A percentile compares a stretch with the other conserved stretches of the same genome.
These are phyloP conservation scores for Medicago truncatula DNA, from an alignment of 306 rosid genomes.

Conservation along the genomic window DNA sequence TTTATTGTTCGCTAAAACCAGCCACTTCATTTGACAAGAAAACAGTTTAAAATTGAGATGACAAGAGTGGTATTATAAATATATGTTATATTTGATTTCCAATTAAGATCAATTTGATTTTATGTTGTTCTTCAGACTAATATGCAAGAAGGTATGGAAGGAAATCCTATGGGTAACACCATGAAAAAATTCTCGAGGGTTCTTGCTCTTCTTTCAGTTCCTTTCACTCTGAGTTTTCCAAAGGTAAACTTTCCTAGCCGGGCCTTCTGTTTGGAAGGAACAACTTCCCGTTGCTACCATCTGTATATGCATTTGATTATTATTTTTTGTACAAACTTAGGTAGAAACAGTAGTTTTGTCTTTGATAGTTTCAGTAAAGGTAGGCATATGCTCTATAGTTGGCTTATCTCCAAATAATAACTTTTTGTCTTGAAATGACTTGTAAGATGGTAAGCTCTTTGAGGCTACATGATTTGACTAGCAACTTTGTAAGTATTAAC, in stretches of 20 bases:
- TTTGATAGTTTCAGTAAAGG: neutral
- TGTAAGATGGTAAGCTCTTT: neutral
- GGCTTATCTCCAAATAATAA: neutral
- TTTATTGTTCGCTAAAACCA: neutral
- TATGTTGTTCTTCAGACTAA: slow-evolving; percentile 60
- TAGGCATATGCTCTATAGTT: slow-evolving; percentile 27
- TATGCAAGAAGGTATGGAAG: slow-evolving; percentile 95
- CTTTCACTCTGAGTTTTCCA: slow-evolving; percentile 82
- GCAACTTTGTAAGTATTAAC: neutral
- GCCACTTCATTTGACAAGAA: neutral
- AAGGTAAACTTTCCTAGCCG: slow-evolving; percentile 62
- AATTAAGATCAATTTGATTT: slow-evolving; percentile 11
- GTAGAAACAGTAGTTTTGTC: slow-evolving; percentile 19
- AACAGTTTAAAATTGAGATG: slow-evolving; percentile 14
- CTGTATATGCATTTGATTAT: slow-evolving; percentile 28
- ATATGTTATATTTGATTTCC: slow-evolving; percentile 7
- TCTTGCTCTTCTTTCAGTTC: slow-evolving; percentile 87
- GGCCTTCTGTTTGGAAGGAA: neutral
- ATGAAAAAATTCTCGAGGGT: slow-evolving; percentile 86
- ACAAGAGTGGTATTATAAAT: slow-evolving; percentile 15
- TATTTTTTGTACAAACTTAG: neutral
- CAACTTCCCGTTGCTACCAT: slow-evolving; percentile 17
- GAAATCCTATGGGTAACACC: slow-evolving; percentile 75
- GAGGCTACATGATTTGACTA: slow-evolving; percentile 1
- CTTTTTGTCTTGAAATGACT: neutral